phyloP scores from a whole-genome alignment of 176 grass and related monocot species.

The Carex scoparia region DNA sequence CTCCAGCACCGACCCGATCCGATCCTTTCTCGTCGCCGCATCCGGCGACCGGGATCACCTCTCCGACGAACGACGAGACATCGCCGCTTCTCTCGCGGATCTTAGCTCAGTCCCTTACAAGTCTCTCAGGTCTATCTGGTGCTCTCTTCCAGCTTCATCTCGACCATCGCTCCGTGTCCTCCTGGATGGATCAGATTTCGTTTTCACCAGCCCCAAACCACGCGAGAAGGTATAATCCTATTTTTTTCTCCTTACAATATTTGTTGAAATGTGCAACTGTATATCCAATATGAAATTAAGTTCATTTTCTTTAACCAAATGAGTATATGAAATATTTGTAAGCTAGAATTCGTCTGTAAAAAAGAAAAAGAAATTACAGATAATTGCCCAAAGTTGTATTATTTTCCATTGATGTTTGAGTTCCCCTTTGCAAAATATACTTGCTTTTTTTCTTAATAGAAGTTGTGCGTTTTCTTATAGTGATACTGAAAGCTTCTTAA shows the following conservation, averaged over 20 bases:
- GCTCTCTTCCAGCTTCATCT: constrained; percentile 26
- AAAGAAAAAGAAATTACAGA: not conserved
- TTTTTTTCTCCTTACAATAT: not conserved
- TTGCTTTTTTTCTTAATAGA: not conserved
- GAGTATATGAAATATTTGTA: not conserved
- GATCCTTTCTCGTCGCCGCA: constrained; percentile 46
- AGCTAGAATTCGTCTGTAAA: not conserved
- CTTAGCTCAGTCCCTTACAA: constrained; percentile 29
- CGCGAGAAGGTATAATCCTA: constrained; percentile 54
- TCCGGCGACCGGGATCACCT: constrained; percentile 17
- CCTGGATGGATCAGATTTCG: constrained; percentile 43
- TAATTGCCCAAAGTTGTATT: not conserved
- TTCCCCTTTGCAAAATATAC: not conserved
- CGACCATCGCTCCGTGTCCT: constrained; percentile 58
- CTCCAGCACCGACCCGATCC: constrained; percentile 46
- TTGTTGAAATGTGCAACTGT: not conserved
- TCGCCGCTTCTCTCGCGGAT: constrained; percentile 36
- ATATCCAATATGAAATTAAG: not conserved
- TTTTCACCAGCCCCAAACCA: constrained; percentile 61
- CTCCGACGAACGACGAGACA: constrained; percentile 30
- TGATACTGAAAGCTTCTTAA: not conserved
- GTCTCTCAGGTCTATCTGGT: constrained; percentile 69
- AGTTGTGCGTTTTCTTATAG: not conserved
- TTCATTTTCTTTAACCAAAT: not conserved
- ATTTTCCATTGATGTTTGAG: not conserved